phyloP scores from a whole-genome alignment of 257 asterid species.

The Solanum bukasovii region DNA sequence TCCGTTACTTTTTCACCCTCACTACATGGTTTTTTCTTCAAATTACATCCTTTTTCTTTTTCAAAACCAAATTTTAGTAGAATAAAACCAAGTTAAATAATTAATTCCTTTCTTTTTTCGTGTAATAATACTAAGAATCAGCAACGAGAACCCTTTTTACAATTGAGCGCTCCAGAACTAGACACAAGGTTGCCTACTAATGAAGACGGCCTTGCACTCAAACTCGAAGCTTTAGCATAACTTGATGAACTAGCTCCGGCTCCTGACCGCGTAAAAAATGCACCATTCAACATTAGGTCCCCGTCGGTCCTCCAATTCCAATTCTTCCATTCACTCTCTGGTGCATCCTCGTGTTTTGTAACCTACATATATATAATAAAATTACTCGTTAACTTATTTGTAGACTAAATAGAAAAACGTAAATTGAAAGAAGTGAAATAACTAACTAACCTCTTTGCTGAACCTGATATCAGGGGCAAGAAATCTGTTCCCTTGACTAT shows the following conservation, averaged over 20 bases:
- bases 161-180: conserved; percentile 17
- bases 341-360: conserved; percentile 65
- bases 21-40: background rate
- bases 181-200: conserved; percentile 23
- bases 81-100: conserved; percentile 14
- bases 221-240: conserved; percentile 34
- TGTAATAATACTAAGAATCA: background rate
- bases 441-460: conserved; percentile 48
- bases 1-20: conserved; percentile 17
- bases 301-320: conserved; percentile 93
- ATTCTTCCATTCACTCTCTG: conserved; percentile 49
- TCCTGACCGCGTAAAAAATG: conserved; percentile 56
- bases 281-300: conserved; percentile 78
- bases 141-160: conserved; percentile 31
- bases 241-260: conserved; percentile 42
- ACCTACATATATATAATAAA: conserved; percentile 26
- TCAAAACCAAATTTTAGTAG: background rate
- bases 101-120: background rate
- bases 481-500: conserved; percentile 82
- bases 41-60: background rate
- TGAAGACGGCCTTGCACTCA: conserved; percentile 34
- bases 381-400: background rate
- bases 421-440: background rate
- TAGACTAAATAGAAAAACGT: background rate
- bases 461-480: conserved; percentile 49